A percentile compares a stretch with the other conserved stretches of the same genome.
Evolutionary conservation across 78 protist species (phyloP).

Genomic region (Dictyostelium citrinum): DNA sequence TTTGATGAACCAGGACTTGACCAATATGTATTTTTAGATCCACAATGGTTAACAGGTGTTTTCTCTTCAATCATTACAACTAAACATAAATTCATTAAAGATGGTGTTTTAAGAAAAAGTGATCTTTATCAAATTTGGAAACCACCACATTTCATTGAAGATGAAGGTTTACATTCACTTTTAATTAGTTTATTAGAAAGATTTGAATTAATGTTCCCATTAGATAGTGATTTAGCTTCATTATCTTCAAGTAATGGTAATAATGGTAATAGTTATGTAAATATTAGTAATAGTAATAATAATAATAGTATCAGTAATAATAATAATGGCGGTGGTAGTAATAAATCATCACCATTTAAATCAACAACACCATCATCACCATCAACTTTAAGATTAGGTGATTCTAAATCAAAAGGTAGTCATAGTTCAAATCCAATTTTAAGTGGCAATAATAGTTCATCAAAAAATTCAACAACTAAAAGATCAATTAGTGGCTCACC

Average conservation of each 20-base stretch:
- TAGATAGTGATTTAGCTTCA: constrained; percentile 10
- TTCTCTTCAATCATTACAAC: constrained; percentile 73
- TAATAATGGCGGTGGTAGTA: not conserved
- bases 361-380: not conserved
- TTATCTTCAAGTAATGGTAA: not conserved
- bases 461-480: not conserved
- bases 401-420: not conserved
- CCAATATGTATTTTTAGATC: constrained; percentile 65
- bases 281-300: not conserved
- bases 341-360: not conserved
- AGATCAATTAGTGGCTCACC: not conserved
- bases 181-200: constrained; percentile 67
- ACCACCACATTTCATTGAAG: constrained; percentile 71
- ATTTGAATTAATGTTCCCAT: constrained; percentile 74
- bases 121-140: constrained; percentile 69
- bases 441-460: not conserved
- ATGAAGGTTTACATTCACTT: constrained; percentile 54
- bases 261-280: not conserved
- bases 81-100: constrained; percentile 60
- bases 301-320: not conserved
- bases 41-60: constrained; percentile 77
- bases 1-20: constrained; percentile 48
- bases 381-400: not conserved
- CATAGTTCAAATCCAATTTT: not conserved
- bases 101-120: constrained; percentile 57